Base-by-base conservation (phyloP, 1,139 yeast genomes). In the Yamadazyma dushanensis region DNA sequence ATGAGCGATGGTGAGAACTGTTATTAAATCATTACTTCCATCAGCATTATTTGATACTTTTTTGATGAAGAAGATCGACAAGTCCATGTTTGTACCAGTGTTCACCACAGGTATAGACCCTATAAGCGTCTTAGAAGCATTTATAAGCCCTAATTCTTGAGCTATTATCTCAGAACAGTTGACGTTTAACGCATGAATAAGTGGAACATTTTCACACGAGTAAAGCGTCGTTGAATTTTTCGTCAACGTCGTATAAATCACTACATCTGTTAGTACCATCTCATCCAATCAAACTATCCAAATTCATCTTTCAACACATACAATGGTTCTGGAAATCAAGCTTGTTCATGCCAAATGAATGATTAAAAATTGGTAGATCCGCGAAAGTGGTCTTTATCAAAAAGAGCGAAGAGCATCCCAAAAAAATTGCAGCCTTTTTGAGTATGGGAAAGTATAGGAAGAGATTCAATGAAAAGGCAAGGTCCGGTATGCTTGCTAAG, bases 401-500 rank as follows among this genome's bases (percentile, higher is more conserved):
- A 13, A 7, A n/a, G 8, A 16, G 38, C 24, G 39, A 27, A 35
- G 39, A 31, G 43, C 44, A 41, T 39, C 44, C 36, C 43, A 31
- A 36, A 18, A 21, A 21, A 21, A 5, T 21, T 10, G 24, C 24
- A 21, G 24, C 24, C 18, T 8, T n/a, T n/a, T n/a, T n/a, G n/a
- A 19, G 21, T 13, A 86, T 87, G 96, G 96, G 92, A 40, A 84
- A 83, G 46, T 86, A 84, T 57, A 74, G 94, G 50, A 77, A 78
- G 57, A 63, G 96, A 44, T 84, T 82, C 66, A 87, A 87, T 58
- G 95, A 83, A 58, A 85, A 84, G 67, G 95, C 95, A 39, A 77
- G 95, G 25, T 55, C 88, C 3, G 95, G 96, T 21, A 83, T 83
- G 77, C 80, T 87, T 52, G 83, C 90, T 26, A 86, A 83, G 67